Evolutionary conservation across 805 yeast genomes (phyloP), one percentile per base, ranked within the genome.

Genomic region (Metschnikowia arizonensis): DNA sequence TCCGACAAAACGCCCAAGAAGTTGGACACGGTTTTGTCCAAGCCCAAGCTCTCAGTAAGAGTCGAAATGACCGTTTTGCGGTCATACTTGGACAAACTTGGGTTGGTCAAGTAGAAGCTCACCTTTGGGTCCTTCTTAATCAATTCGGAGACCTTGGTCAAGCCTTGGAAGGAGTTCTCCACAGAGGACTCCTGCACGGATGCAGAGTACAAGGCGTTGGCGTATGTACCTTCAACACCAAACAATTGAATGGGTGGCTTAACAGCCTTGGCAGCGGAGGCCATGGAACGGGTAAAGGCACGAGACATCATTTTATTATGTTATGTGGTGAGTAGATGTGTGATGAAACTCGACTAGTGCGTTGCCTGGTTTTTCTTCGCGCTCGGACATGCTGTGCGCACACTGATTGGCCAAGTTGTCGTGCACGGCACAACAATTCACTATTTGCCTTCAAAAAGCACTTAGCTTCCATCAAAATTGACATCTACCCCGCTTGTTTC

Each of bases 211-310:
- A 93, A 79, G 40, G 99, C 97, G 47, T 88, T 79, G 58, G 98
- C 99, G 70, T 91, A 91, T 54, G 98, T 89, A 64, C 98, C 99
- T 58, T 90, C 97, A 57, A 91, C 73, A 54, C 98, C 98, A 62
- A 79, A 91, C 66, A 91, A 78, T 78, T 89, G 96, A 53, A 91
- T 86, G 46, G 98, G 97, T 44, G 95, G 89, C 69, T 82, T 83
- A 61, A 78, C 79, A 48, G 78, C 49, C 61, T 74, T 71, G 61
- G 82, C 68, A 57, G 87, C 84, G 48, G 90, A 70, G 62, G 95
- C 91, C 74, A 85, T 66, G 47, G 83, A 72, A 74, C 90, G 84
- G 64, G 74, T 62, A 64, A 81, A 81, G 60, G 76, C 73, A 73
- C 84, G 84, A 58, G 83, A 73, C 61, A 80, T 77, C 83, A 79